These are phyloP conservation scores for Pleoardoris graminearum DNA, from an alignment of 2,329 filamentous ascomycete species.

Conservation along the genomic window DNA sequence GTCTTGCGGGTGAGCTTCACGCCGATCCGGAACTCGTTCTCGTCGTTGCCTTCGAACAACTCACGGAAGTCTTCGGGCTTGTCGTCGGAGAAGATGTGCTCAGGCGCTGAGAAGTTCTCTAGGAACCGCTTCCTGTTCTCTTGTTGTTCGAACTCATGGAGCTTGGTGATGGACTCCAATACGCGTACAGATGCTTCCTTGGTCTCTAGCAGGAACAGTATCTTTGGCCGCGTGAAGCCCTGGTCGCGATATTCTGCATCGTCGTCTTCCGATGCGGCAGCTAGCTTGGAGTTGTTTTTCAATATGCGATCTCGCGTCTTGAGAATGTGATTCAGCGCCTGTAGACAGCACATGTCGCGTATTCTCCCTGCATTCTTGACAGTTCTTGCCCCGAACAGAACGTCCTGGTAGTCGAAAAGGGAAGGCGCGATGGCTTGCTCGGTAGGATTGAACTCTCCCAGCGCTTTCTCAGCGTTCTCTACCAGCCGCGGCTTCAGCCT, in stretches of 20 bases:
- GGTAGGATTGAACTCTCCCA: conserved; percentile 60
- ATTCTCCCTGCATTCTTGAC: conserved; percentile 69
- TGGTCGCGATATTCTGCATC: conserved; percentile 82
- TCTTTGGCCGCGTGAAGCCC: conserved; percentile 92
- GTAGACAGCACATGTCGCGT: conserved; percentile 74
- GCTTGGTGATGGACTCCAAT: conserved; percentile 73
- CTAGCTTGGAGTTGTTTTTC: conserved; percentile 84
- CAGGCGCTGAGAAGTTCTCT: conserved; percentile 74
- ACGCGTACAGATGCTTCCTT: conserved; percentile 81
- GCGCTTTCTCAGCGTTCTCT: conserved; percentile 32
- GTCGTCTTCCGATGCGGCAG: conserved; percentile 64
- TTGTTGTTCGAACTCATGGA: conserved; percentile 84
- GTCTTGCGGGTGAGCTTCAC: conserved; percentile 97
- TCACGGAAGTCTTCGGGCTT: conserved; percentile 86
- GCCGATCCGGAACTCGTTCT: conserved; percentile 96
- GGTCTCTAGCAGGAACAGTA: conserved; percentile 87
- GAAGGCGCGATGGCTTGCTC: conserved; percentile 70
- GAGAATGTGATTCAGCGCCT: conserved; percentile 88
- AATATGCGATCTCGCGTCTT: conserved; percentile 91
- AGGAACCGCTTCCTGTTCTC: conserved; percentile 94
- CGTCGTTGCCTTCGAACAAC: conserved; percentile 91
- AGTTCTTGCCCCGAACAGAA: conserved; percentile 75
- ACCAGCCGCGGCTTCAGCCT: conserved; percentile 40
- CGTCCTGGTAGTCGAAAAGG: conserved; percentile 80
- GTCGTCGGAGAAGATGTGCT: conserved; percentile 69